These are phyloP conservation scores for Arthroderma sp. DNA, from an alignment of 2,329 filamentous ascomycete genomes.

Conservation along the genomic window DNA sequence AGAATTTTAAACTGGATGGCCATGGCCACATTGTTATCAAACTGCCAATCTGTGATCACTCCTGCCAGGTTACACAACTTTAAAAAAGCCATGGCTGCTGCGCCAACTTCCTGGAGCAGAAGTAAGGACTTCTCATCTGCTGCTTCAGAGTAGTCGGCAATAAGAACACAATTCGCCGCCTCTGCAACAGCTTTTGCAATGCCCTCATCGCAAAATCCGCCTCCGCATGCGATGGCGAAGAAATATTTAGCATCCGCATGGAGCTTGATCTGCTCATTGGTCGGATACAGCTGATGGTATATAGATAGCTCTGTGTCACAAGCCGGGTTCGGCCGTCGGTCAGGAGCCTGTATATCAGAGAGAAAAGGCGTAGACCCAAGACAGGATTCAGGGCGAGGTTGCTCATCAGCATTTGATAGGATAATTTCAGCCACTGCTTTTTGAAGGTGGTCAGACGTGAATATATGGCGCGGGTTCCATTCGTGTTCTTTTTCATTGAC, in stretches of 20 bases:
- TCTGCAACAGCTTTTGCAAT: slow-evolving; percentile 12
- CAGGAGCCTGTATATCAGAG: slow-evolving; percentile 10
- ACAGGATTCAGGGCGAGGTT: slow-evolving; percentile 6
- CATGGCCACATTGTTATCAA: slow-evolving; percentile 9
- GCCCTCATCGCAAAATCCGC: slow-evolving; percentile 9
- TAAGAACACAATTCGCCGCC: slow-evolving; percentile 15
- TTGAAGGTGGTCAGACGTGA: slow-evolving; percentile 9
- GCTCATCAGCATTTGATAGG: slow-evolving; percentile 6
- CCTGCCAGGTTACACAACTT: slow-evolving; percentile 13
- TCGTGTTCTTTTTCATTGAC: slow-evolving; percentile 8
- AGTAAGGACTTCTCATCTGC: slow-evolving; percentile 8
- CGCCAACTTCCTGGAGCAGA: slow-evolving; percentile 11
- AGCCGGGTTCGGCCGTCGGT: slow-evolving; percentile 10
- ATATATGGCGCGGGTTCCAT: slow-evolving; percentile 10
- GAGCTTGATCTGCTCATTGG: slow-evolving; percentile 13
- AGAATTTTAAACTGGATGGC: slow-evolving; percentile 14
- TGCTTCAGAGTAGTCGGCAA: slow-evolving; percentile 15
- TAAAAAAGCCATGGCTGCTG: slow-evolving; percentile 13
- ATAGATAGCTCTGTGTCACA: slow-evolving; percentile 6
- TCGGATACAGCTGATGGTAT: slow-evolving; percentile 11
- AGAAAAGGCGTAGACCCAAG: not conserved
- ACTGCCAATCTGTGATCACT: slow-evolving; percentile 10
- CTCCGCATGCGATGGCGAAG: slow-evolving; percentile 53
- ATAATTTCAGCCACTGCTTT: slow-evolving; percentile 9
- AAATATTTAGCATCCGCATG: slow-evolving; percentile 42